Evolutionary conservation across 2,329 filamentous ascomycete species (phyloP).

Genomic region (Alternaria conjuncta): DNA sequence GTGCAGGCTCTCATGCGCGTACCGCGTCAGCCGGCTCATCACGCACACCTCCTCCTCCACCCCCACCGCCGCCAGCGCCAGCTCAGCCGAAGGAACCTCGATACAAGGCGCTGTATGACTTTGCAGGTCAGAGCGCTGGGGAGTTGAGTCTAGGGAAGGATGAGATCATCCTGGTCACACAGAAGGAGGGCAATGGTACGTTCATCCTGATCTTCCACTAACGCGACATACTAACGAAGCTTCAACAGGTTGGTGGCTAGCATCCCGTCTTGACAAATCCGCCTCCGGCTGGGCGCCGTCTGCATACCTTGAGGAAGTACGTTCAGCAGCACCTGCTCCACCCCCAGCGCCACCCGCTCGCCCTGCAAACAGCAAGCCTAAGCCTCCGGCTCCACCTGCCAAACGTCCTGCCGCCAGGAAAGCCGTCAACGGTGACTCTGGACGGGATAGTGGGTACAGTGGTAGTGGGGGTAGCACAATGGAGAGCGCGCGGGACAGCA

Average conservation of each 20-base stretch:
- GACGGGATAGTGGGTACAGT: slow-evolving; percentile 68
- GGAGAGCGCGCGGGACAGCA: slow-evolving; percentile 49
- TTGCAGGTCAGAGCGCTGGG: slow-evolving; percentile 81
- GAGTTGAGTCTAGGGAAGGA: slow-evolving; percentile 82
- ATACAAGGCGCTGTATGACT: slow-evolving; percentile 92
- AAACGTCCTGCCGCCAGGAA: slow-evolving; percentile 81
- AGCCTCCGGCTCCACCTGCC: slow-evolving; percentile 76
- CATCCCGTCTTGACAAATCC: slow-evolving; percentile 70
- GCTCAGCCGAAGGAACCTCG: slow-evolving; percentile 71
- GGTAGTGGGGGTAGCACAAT: slow-evolving; percentile 48
- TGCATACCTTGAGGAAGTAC: slow-evolving; percentile 86
- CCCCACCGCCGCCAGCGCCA: slow-evolving; percentile 67
- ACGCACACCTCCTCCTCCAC: slow-evolving; percentile 56
- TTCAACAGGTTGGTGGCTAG: slow-evolving; percentile 88
- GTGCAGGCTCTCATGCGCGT: slow-evolving; percentile 50
- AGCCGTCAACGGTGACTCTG: slow-evolving; percentile 63
- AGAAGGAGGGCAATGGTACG: slow-evolving; percentile 94
- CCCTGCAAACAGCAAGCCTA: slow-evolving; percentile 72
- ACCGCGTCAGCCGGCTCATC: slow-evolving; percentile 50
- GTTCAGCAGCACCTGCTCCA: slow-evolving; percentile 63
- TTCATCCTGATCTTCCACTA: slow-evolving; percentile 9
- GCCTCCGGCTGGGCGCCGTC: slow-evolving; percentile 94
- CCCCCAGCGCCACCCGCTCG: slow-evolving; percentile 59
- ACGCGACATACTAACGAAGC: slow-evolving; percentile 21
- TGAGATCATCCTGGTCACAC: slow-evolving; percentile 85